Evolutionary conservation across 352 stramenopile genomes (phyloP).

Genomic region (Phytopythium cucurbitacearum): DNA sequence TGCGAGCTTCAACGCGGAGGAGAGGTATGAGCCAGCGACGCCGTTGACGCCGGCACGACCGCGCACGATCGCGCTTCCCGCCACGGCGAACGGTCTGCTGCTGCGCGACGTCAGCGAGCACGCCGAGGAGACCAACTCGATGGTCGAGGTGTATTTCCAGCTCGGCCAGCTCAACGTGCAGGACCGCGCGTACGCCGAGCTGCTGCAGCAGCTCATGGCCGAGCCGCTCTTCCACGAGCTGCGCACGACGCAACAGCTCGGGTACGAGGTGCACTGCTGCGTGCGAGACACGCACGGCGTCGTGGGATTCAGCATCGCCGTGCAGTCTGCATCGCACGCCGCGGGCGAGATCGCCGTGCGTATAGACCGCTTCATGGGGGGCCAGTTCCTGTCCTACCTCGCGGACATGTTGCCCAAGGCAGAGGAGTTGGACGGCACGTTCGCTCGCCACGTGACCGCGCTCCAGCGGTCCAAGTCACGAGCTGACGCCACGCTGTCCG

Average conservation of each 20-base stretch:
- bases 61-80: slow-evolving; percentile 44
- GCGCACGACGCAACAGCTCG: slow-evolving; percentile 77
- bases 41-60: slow-evolving; percentile 23
- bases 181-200: slow-evolving; percentile 55
- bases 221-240: slow-evolving; percentile 83
- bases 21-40: slow-evolving; percentile 17
- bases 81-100: slow-evolving; percentile 53
- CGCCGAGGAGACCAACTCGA: slow-evolving; percentile 67
- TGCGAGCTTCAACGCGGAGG: slow-evolving; percentile 11
- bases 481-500: slow-evolving; percentile 43
- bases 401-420: slow-evolving; percentile 19
- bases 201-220: slow-evolving; percentile 74
- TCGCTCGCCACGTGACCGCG: slow-evolving; percentile 45
- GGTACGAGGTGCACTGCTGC: slow-evolving; percentile 77
- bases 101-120: slow-evolving; percentile 62
- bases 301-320: slow-evolving; percentile 59
- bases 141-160: slow-evolving; percentile 85
- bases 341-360: slow-evolving; percentile 47
- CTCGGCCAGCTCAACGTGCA: slow-evolving; percentile 44
- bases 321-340: slow-evolving; percentile 67
- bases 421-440: slow-evolving; percentile 3
- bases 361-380: slow-evolving; percentile 60
- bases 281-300: slow-evolving; percentile 74
- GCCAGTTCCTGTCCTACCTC: slow-evolving; percentile 27
- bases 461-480: slow-evolving; percentile 38